Evolutionary conservation across 192 early-diverging fungal species (phyloP).

Genomic region (Chytriomyces sp.): DNA sequence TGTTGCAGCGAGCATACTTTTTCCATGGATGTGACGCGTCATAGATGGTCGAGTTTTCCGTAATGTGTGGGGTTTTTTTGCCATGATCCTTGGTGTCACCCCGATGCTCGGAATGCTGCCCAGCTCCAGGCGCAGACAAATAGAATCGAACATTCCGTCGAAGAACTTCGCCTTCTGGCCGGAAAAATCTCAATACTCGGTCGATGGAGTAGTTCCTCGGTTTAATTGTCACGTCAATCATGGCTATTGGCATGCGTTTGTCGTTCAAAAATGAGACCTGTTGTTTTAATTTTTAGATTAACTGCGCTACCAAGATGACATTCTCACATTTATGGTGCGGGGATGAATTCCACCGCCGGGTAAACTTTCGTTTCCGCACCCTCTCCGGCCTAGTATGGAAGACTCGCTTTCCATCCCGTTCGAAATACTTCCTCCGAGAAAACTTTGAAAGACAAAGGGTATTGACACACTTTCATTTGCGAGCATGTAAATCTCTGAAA

Average conservation of each 20-base stretch:
- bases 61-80: not conserved
- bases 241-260: constrained; percentile 31
- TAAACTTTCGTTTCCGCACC: constrained; percentile 20
- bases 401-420: constrained; percentile 17
- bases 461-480: constrained; percentile 45
- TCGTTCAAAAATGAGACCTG: constrained; percentile 43
- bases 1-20: constrained; percentile 49
- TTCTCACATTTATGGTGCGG: constrained; percentile 22
- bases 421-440: constrained; percentile 32
- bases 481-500: constrained; percentile 31
- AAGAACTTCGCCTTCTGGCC: constrained; percentile 51
- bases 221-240: constrained; percentile 40
- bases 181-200: constrained; percentile 45
- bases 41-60: constrained; percentile 28
- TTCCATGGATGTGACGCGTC: constrained; percentile 39
- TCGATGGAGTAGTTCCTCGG: constrained; percentile 40
- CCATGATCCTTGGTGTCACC: not conserved
- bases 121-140: not conserved
- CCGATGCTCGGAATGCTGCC: not conserved
- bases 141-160: constrained; percentile 41
- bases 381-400: constrained; percentile 2
- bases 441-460: constrained; percentile 60
- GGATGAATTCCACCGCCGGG: constrained; percentile 26
- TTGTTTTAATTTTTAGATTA: not conserved
- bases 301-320: not conserved